Evolutionary conservation across 441 rosid species (phyloP), one percentile per base, ranked within the genome.

Genomic region (Populus hybrid): DNA sequence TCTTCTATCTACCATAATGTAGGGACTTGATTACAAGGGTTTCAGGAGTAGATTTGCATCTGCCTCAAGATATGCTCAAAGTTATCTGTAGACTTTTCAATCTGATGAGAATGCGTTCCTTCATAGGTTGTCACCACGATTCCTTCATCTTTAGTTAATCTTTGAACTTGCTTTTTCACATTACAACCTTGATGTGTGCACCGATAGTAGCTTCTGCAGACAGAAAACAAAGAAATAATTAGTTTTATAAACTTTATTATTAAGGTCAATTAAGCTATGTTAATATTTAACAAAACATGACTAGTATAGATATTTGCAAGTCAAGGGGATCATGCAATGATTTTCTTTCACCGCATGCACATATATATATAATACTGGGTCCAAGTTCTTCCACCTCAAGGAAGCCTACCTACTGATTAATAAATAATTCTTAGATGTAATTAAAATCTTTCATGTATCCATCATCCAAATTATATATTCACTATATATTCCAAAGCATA

Each of bases 81-180:
- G 70, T 91, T 88, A 36, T 94, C 98, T 0, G 87, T 84, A 11
- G 92, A 86, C 78, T 86, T 89, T 46, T 92, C 87, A 7, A 91
- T 89, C 2, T 88, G 84, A 82, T 94, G 98, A 21, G 83, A 87
- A 78, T 94, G 98, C 75, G 81, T 83, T 42, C 97, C 98, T 86
- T 94, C 94, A 75, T 94, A 94, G 21, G 98, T 94, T 11, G 98
- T 94, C 59, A 85, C 84, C 50, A 94, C 98, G 40, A 92, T 36
- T 34, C 77, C 89, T 79, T 92, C 95, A 40, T 94, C 98, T 69
- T 81, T 84, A 16, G 88, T 85, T 74, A 86, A 78, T 73, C 98
- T 90, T 73, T 92, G 98, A 63, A 92, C 95, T 88, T 94, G 97
- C 85, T 94, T 94, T 87, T 92, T 92, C 76, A 94, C 95, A 24